These are phyloP conservation scores for Scedosporium apiospermum DNA, from an alignment of 2,329 filamentous ascomycete genomes.

Conservation along the genomic window DNA sequence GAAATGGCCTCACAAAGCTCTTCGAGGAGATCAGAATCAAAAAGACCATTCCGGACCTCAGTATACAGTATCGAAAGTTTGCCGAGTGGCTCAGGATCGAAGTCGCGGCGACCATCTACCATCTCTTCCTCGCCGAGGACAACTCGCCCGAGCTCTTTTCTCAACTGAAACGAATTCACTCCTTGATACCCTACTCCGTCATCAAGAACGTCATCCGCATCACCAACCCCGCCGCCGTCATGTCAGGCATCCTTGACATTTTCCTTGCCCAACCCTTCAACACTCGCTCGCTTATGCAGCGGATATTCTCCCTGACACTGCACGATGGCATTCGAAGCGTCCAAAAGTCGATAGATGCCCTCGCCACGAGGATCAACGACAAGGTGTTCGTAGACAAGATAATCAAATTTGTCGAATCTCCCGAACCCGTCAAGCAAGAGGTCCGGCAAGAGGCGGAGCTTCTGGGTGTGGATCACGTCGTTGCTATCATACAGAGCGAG, in stretches of 20 bases:
- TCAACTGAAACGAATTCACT: slow-evolving; percentile 89
- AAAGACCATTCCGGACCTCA: slow-evolving; percentile 75
- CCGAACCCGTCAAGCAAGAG: slow-evolving; percentile 63
- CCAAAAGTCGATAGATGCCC: slow-evolving; percentile 74
- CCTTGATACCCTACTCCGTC: slow-evolving; percentile 82
- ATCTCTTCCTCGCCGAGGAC: slow-evolving; percentile 94
- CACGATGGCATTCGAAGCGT: slow-evolving; percentile 82
- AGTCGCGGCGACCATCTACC: slow-evolving; percentile 91
- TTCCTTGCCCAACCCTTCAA: slow-evolving; percentile 95
- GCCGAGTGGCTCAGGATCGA: slow-evolving; percentile 97
- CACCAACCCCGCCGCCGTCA: slow-evolving; percentile 91
- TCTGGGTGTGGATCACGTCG: slow-evolving; percentile 76
- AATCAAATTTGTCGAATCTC: slow-evolving; percentile 64
- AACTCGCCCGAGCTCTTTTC: slow-evolving; percentile 95
- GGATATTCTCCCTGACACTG: slow-evolving; percentile 86
- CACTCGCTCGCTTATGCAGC: slow-evolving; percentile 78
- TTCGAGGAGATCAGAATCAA: slow-evolving; percentile 92
- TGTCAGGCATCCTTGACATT: slow-evolving; percentile 89
- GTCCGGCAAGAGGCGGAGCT: slow-evolving; percentile 64
- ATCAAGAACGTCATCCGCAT: slow-evolving; percentile 96
- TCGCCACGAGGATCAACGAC: slow-evolving; percentile 73
- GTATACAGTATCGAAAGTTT: slow-evolving; percentile 94
- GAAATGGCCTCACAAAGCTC: slow-evolving; percentile 79
- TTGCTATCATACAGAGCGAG: slow-evolving; percentile 75
- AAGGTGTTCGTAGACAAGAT: slow-evolving; percentile 71